These are phyloP conservation scores for Moringa oleifera DNA, from an alignment of 345 rosid species.

Conservation along the genomic window DNA sequence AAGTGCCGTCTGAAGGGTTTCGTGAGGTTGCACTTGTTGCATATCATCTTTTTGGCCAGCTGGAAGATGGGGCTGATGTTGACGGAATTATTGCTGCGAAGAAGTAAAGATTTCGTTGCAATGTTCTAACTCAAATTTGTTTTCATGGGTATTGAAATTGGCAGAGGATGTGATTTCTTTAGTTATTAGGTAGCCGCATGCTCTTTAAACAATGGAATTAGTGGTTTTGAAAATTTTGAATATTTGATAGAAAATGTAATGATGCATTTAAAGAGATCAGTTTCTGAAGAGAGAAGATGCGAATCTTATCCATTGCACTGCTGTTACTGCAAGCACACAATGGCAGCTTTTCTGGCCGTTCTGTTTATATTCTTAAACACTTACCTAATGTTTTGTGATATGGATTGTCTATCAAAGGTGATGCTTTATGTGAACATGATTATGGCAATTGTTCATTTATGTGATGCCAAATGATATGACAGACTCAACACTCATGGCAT, in stretches of 20 bases:
- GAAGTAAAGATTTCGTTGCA: conserved; percentile 33
- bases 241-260: background rate
- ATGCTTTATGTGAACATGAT: background rate
- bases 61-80: conserved; percentile 37
- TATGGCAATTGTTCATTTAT: background rate
- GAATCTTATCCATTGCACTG: background rate
- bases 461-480: background rate
- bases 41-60: conserved; percentile 44
- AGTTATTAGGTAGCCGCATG: background rate
- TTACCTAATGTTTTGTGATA: no score
- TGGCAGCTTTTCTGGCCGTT: background rate
- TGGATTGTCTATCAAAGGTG: background rate
- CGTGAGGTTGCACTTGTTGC: conserved; percentile 59
- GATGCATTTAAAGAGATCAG: no score
- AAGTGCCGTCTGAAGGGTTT: conserved; percentile 77
- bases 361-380: background rate
- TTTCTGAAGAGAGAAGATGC: no score
- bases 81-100: conserved; percentile 30
- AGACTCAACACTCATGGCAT: no score
- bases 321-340: background rate
- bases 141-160: conserved; percentile 4
- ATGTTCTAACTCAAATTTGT: background rate
- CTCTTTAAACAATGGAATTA: background rate
- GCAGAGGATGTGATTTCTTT: background rate
- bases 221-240: background rate